Conservation (phyloP, 176 grass and related monocot species). For the Zoysia japonica region DNA sequence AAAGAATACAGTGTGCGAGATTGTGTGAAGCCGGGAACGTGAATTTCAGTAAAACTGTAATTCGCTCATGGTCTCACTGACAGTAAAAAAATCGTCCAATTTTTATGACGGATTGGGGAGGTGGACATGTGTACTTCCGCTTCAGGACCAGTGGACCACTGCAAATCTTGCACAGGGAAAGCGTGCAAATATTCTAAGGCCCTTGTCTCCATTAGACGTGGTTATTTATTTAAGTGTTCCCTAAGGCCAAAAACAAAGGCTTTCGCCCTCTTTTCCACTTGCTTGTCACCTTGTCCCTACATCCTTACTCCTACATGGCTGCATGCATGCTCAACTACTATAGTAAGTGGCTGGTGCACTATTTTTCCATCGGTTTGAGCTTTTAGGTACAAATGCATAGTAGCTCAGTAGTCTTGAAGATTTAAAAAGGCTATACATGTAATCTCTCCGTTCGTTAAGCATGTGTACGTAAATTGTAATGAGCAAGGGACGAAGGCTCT, state of each 20-base stretch:
- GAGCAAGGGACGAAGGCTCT: not conserved
- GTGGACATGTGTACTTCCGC: not conserved
- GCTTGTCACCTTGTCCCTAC: slow-evolving; percentile 34
- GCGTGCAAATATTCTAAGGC: slow-evolving; percentile 23
- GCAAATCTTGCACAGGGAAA: slow-evolving; percentile 24
- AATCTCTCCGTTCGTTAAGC: not conserved
- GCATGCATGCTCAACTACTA: not conserved
- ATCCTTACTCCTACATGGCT: not conserved
- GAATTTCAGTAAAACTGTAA: not conserved
- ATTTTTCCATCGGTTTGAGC: too few relatives aligned
- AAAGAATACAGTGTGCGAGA: not conserved
- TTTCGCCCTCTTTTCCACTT: slow-evolving; percentile 27
- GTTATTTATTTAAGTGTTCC: not conserved
- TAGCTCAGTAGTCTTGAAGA: too few relatives aligned
- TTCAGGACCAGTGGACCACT: slow-evolving; percentile 3
- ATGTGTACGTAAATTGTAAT: not conserved
- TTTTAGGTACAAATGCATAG: too few relatives aligned
- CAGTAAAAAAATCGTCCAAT: not conserved
- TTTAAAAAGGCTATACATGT: too few relatives aligned
- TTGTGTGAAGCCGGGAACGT: not conserved
- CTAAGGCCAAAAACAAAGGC: slow-evolving; percentile 35
- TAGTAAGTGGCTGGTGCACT: too few relatives aligned
- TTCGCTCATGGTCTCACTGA: not conserved
- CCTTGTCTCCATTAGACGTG: slow-evolving; percentile 16
- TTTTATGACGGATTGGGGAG: not conserved